Evolutionary conservation across 2,329 filamentous ascomycete genomes (phyloP), one percentile per base, ranked within the genome.

Genomic region (Cladobotryum mycophilum): DNA sequence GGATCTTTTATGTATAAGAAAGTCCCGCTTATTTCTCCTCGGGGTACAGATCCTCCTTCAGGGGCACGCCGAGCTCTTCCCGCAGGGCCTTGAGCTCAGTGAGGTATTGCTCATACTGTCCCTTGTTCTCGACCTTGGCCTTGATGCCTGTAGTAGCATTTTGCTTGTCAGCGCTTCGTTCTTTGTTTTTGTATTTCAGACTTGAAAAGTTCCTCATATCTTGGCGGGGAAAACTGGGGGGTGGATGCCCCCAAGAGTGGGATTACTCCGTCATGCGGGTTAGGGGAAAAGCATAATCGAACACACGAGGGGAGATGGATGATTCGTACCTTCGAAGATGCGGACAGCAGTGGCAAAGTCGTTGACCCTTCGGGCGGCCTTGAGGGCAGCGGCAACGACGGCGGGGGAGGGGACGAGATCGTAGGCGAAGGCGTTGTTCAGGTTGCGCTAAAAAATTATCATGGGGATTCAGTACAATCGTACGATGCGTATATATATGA

Each of bases 341-440:
- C 93, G 89, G 68, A 99, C 93, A 64, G 93, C 93, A 60, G 93
- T 99, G 61, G 93, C 93, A 79, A 86, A 97, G 80, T 99, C 93
- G 75, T 99, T 96, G 70, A 99, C 93, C 72, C 93, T 83, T 72
- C 93, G 82, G 61, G 93, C 93, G 64, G 93, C 93, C 75, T 86
- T 90, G 65, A 99, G 83, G 58, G 93, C 93, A 64, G 93, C 91
- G 64, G 82, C 83, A 72, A 96, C 82, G 69, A 99, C 93, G 62
- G 88, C 84, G 58, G 92, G 85, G 41, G 92, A 93, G 67, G 95
- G 93, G 60, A 99, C 93, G 67, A 99, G 86, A 85, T 99, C 93
- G 85, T 99, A 99, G 69, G 93, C 93, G 76, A 99, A 99, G 70
- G 90, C 92, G 79, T 99, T 99, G 86, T 99, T 99, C 68, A 96